Conservation (phyloP, 306 rosid genomes). For the Phaseolus lunatus region DNA sequence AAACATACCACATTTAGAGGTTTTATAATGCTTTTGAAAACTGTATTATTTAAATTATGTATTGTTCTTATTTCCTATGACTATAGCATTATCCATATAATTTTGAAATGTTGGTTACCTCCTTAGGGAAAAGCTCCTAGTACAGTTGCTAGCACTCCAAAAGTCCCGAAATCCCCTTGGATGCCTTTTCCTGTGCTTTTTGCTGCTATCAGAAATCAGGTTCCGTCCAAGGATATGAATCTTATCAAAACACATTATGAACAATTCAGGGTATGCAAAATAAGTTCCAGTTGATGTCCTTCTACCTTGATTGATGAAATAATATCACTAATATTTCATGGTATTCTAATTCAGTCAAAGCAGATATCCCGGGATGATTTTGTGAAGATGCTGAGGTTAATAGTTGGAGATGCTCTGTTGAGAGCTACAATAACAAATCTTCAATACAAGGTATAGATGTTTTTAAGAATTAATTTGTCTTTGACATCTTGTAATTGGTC, state of each 20-base stretch:
- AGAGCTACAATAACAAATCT: conserved; percentile 65
- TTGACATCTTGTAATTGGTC: conserved; percentile 15
- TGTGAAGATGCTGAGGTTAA: conserved; percentile 69
- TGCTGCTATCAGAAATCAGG: conserved; percentile 63
- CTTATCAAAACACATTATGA: conserved; percentile 56
- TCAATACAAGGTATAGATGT: conserved; percentile 59
- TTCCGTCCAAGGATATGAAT: conserved; percentile 59
- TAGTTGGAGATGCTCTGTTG: conserved; percentile 80
- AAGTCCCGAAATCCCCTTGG: conserved; percentile 80
- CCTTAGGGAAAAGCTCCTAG: conserved; percentile 56
- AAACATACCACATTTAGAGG: not conserved
- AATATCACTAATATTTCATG: conserved; percentile 22
- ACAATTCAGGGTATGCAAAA: conserved; percentile 63
- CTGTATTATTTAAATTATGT: conserved; percentile 28
- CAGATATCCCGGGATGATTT: conserved; percentile 73
- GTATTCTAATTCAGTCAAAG: conserved; percentile 57
- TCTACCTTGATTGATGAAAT: conserved; percentile 3
- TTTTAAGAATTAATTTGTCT: not conserved
- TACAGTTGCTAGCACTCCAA: conserved; percentile 54
- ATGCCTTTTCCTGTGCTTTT: conserved; percentile 81
- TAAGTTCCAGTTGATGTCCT: conserved; percentile 5
- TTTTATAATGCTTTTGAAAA: conserved; percentile 14
- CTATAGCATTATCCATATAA: conserved; percentile 30
- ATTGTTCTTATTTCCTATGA: conserved; percentile 13
- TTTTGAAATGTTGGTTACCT: conserved; percentile 47